Evolutionary conservation across 352 stramenopile genomes (phyloP), one percentile per base, ranked within the genome.

Genomic region (Saprolegnia diclina): DNA sequence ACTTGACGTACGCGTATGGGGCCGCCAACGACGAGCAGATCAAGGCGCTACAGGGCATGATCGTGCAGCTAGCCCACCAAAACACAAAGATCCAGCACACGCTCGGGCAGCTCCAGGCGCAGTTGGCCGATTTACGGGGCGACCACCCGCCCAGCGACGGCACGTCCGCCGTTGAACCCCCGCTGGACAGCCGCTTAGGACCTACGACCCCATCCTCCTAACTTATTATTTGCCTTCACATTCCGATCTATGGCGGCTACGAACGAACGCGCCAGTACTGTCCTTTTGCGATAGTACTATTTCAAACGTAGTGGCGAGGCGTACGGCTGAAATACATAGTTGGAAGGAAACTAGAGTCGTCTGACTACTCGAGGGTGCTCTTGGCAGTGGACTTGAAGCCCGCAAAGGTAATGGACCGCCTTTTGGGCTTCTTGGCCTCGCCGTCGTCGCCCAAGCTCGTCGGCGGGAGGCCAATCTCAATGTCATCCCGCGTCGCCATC

Each of bases 391-490:
- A 66, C 38, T 66, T 66, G 44, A 66, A 90, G 18, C 68, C 79
- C 14, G 79, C 88, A 73, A 92, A 92, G 35, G 82, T 92, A 64
- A 91, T 92, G 10, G 84, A 92, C 22, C 81, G 80, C 26, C 81
- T 80, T 63, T 92, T 92, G 9, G 75, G 63, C 6, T 85, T 48
- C 42, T 48, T 66, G 4, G 19, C 19, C 57, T 54, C 53, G 18
- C 13, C 54, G 4, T 78, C 73, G 16, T 87, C 78, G 18, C 72
- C 72, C 29, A 35, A 29, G 78, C 74, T 53, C 83, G 19, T 84
- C 73, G 81, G 63, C 3, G 82, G 82, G 64, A 92, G 67, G 4
- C 82, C 84, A 29, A 92, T 77, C 48, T 92, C 84, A 69, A 93
- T 88, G 53, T 93, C 85, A 56, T 93, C 85, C 68, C 37, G 66